Conservation (phyloP, 2,329 filamentous ascomycete genomes). For the Fusarium solani-melongenae region DNA sequence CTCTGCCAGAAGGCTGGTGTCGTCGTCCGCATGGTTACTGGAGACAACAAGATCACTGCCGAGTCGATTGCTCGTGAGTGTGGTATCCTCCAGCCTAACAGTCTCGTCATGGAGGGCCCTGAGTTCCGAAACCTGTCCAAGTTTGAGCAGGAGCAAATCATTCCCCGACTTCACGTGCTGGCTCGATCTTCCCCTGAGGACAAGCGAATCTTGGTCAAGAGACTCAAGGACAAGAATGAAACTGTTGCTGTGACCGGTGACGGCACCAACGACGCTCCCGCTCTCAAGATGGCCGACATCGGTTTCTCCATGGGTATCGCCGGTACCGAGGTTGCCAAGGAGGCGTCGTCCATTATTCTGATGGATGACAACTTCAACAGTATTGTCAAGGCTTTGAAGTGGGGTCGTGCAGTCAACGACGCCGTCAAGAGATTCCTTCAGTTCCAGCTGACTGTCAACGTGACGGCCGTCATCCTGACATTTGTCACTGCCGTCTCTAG, state of each 20-base stretch:
- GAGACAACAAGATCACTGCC: conserved; percentile 83
- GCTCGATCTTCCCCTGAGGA: conserved; percentile 82
- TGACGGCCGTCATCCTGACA: conserved; percentile 87
- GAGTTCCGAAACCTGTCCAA: conserved; percentile 79
- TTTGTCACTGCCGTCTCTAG: conserved; percentile 88
- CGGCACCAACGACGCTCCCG: conserved; percentile 85
- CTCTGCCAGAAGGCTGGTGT: conserved; percentile 82
- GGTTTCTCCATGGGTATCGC: conserved; percentile 89
- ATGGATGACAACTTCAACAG: conserved; percentile 91
- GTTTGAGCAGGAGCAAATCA: conserved; percentile 72
- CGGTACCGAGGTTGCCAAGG: conserved; percentile 86
- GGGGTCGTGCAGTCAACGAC: conserved; percentile 82
- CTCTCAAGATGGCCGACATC: conserved; percentile 83
- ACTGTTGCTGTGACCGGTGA: conserved; percentile 87
- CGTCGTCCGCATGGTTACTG: conserved; percentile 86
- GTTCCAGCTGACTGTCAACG: conserved; percentile 88
- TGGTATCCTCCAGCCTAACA: conserved; percentile 76
- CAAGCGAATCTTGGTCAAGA: conserved; percentile 78
- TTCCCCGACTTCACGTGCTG: conserved; percentile 76
- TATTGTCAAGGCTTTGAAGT: conserved; percentile 86
- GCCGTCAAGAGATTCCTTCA: conserved; percentile 81
- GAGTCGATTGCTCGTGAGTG: conserved; percentile 83
- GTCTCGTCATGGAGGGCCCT: conserved; percentile 81
- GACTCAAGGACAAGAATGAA: conserved; percentile 77
- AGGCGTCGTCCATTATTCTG: conserved; percentile 85